Base-by-base conservation (phyloP, 257 asterid genomes). In the Leptodermis oblonga region DNA sequence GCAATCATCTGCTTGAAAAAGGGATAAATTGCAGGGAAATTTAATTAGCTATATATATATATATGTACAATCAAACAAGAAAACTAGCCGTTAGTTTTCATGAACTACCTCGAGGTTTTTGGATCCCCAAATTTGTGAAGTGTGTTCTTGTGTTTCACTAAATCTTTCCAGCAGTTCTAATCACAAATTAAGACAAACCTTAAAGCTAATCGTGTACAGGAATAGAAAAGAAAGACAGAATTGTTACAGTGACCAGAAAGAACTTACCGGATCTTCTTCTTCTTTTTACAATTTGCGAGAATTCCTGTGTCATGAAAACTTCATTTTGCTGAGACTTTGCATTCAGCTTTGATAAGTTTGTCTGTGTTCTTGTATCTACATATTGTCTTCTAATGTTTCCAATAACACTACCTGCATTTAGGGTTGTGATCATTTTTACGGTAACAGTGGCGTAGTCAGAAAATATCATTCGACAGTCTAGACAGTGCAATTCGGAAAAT, bases 321-420 rank as follows among this genome's bases (percentile, higher is more conserved):
- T 48, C 23, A 18, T 86, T 80, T 73, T 66, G 81, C 15, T 55
- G 73, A 23, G 67, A 46, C 46, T 49, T 71, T 65, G 82, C 61
- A 42, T 70, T 76, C 0, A 88, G 63, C 79, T 76, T 88, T 8
- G 82, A 73, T 62, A 86, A 45, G 70, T 88, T 86, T 54, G 85
- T 62, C 41, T 86, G 95, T 69, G 95, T 82, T 65, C 90, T 86
- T 67, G 82, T 75, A 65, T 86, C 95, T 20, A 39, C 74, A 70
- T 88, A 88, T 51, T 84, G 86, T 77, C 81, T 80, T 76, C 78
- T 74, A 62, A 81, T 61, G 62, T 68, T 81, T 53, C 84, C 88
- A 64, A 88, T 84, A 13, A 86, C 70, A 33, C 77, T 72, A 69
- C 76, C 89, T 85, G 80, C 74, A n/a, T n/a, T n/a, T 33, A 39